phyloP scores from a whole-genome alignment of 78 protist genomes.

The Chrysochromulina parva region DNA sequence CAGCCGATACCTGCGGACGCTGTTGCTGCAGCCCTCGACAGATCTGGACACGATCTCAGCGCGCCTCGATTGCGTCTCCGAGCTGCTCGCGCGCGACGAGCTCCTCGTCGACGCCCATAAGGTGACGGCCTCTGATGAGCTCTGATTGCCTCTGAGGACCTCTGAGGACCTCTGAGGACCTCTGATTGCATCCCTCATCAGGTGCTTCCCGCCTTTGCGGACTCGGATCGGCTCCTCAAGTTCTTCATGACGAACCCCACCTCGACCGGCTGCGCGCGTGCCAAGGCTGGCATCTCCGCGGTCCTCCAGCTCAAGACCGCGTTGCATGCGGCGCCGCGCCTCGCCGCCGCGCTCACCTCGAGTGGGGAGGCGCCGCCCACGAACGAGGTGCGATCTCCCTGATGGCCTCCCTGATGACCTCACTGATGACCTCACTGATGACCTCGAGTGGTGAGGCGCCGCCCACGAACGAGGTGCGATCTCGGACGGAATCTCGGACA shows the following conservation, averaged over 20 bases:
- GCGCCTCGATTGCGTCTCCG: not conserved
- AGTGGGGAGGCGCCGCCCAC: not conserved
- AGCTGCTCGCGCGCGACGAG: not conserved
- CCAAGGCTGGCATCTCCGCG: not conserved
- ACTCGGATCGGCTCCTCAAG: not conserved
- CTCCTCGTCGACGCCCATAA: not conserved
- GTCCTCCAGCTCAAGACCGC: not conserved
- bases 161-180: too few species aligned
- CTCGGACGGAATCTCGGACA: too few species aligned
- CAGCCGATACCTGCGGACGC: not conserved
- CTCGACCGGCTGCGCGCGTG: not conserved
- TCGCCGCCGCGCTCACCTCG: not conserved
- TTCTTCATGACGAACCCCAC: not conserved
- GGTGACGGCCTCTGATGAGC: too few species aligned
- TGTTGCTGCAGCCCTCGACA: not conserved
- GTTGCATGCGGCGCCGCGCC: not conserved
- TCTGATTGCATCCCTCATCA: too few species aligned
- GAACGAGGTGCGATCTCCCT: not conserved
- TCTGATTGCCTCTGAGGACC: too few species aligned
- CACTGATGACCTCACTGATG: not conserved
- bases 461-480: not conserved
- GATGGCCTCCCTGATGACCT: too few species aligned
- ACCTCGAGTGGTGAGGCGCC: not conserved
- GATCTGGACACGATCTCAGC: not conserved
- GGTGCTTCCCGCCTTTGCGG: not conserved